phyloP scores from a whole-genome alignment of 2,329 filamentous ascomycete species.

The Neofusicoccum kwambonambiense region DNA sequence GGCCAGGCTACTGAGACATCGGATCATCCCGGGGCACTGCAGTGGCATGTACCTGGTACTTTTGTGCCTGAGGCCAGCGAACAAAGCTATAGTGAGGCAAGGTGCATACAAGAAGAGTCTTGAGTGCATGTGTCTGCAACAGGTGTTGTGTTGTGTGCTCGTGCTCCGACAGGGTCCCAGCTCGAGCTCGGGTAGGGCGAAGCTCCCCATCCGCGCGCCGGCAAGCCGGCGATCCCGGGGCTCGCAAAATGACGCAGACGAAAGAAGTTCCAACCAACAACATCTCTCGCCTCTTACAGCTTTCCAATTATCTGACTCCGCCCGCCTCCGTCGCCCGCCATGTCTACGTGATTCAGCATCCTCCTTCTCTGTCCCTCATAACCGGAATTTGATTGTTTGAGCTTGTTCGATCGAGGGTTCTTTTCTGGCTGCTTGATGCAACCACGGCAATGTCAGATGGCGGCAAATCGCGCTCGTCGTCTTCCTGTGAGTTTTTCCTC shows the following conservation, averaged over 20 bases:
- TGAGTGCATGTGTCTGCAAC: background rate
- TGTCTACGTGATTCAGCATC: background rate
- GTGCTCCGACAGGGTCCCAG: background rate
- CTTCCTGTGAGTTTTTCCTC: conserved; percentile 42
- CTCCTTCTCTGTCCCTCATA: background rate
- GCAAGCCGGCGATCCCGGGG: background rate
- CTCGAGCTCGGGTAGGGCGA: background rate
- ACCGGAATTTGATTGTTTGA: background rate
- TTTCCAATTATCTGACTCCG: background rate
- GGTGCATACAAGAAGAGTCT: background rate
- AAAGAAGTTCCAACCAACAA: background rate
- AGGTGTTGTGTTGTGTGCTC: background rate
- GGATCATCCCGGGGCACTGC: conserved; percentile 2
- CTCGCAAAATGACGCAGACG: conserved; percentile 19
- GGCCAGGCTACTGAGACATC: background rate
- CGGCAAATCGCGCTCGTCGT: conserved; percentile 49
- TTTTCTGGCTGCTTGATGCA: conserved; percentile 22
- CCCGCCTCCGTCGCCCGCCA: background rate
- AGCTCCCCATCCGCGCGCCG: background rate
- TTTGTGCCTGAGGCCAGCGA: background rate
- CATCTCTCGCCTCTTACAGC: background rate
- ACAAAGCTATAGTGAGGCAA: background rate
- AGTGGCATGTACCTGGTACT: background rate
- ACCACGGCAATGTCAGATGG: conserved; percentile 53
- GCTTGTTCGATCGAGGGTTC: background rate